A percentile compares a stretch with the other conserved stretches of the same genome.
Evolutionary conservation across 2,329 filamentous ascomycete genomes (phyloP).

Genomic region (Lasiodiplodia gonubiensis): DNA sequence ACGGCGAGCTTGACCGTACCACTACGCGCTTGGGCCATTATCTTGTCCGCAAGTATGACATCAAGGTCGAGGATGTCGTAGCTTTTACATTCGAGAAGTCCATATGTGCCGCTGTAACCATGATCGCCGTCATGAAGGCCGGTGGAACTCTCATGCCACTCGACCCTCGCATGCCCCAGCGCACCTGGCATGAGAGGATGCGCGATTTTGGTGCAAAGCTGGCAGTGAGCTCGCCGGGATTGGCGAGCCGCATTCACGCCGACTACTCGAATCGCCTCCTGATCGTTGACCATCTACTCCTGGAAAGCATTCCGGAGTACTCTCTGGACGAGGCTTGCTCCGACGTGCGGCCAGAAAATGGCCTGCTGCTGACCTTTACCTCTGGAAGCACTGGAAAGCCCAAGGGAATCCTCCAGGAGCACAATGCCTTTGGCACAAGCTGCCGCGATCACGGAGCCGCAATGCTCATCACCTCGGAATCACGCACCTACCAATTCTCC

Average conservation of each 20-base stretch:
- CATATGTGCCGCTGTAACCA: slow-evolving; percentile 41
- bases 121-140: slow-evolving; percentile 46
- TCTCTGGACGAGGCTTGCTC: not conserved
- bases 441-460: slow-evolving; percentile 36
- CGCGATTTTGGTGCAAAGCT: slow-evolving; percentile 1
- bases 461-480: not conserved
- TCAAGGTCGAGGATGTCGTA: slow-evolving; percentile 41
- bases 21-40: slow-evolving; percentile 36
- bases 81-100: slow-evolving; percentile 43
- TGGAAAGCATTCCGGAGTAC: slow-evolving; percentile 30
- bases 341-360: slow-evolving; percentile 2
- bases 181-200: not conserved
- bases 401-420: slow-evolving; percentile 33
- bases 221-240: slow-evolving; percentile 29
- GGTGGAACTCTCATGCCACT: slow-evolving; percentile 35
- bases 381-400: slow-evolving; percentile 45
- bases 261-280: slow-evolving; percentile 25
- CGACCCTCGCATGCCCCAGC: slow-evolving; percentile 33
- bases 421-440: not conserved
- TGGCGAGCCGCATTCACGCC: slow-evolving; percentile 1
- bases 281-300: no score
- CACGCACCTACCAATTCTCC: slow-evolving; percentile 12
- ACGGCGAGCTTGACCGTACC: slow-evolving; percentile 38
- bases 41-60: slow-evolving; percentile 35
- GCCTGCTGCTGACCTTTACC: slow-evolving; percentile 43